A percentile compares a stretch with the other conserved stretches of the same genome.
Evolutionary conservation across 768 basidiomycete genomes (phyloP).

Genomic region (Boletus pseudo-olivaceus): DNA sequence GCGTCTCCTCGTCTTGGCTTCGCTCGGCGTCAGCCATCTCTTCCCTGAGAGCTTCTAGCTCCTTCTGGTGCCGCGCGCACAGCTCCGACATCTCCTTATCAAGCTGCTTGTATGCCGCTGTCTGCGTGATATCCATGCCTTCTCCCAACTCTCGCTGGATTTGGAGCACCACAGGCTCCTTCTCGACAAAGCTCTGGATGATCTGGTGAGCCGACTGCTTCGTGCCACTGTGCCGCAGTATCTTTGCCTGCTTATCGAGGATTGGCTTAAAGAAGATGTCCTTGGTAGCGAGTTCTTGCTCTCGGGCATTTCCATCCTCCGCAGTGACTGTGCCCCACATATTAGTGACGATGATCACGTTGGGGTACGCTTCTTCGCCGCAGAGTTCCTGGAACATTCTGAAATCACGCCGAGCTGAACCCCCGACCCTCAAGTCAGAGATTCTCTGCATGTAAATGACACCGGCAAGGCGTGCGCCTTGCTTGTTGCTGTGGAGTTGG

Average conservation of each 20-base stretch:
- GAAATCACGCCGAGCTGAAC: slow-evolving; percentile 46
- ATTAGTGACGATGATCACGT: slow-evolving; percentile 50
- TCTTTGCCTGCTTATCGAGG: slow-evolving; percentile 42
- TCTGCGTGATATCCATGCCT: slow-evolving; percentile 47
- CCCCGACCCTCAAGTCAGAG: slow-evolving; percentile 46
- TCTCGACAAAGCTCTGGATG: slow-evolving; percentile 39
- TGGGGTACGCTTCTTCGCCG: slow-evolving; percentile 47
- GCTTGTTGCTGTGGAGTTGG: slow-evolving; percentile 28
- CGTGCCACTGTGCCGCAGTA: slow-evolving; percentile 43
- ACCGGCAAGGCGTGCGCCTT: slow-evolving; percentile 39
- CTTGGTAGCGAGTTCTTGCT: slow-evolving; percentile 40
- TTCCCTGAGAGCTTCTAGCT: slow-evolving; percentile 43
- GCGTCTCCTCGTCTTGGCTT: slow-evolving; percentile 44
- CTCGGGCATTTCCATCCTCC: slow-evolving; percentile 38
- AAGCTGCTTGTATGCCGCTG: slow-evolving; percentile 51
- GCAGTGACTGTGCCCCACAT: slow-evolving; percentile 46
- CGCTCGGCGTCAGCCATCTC: slow-evolving; percentile 48
- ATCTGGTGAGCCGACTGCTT: slow-evolving; percentile 44
- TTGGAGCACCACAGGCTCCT: slow-evolving; percentile 41
- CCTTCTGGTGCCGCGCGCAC: slow-evolving; percentile 41
- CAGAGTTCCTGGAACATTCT: slow-evolving; percentile 52
- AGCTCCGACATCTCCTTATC: slow-evolving; percentile 47
- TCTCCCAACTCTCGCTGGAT: slow-evolving; percentile 55
- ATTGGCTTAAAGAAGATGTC: slow-evolving; percentile 49
- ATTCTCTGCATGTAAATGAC: slow-evolving; percentile 56